A percentile compares a stretch with the other conserved stretches of the same genome.
phyloP scores from a whole-genome alignment of 805 yeast genomes.

The Barnettozyma botsteinii region DNA sequence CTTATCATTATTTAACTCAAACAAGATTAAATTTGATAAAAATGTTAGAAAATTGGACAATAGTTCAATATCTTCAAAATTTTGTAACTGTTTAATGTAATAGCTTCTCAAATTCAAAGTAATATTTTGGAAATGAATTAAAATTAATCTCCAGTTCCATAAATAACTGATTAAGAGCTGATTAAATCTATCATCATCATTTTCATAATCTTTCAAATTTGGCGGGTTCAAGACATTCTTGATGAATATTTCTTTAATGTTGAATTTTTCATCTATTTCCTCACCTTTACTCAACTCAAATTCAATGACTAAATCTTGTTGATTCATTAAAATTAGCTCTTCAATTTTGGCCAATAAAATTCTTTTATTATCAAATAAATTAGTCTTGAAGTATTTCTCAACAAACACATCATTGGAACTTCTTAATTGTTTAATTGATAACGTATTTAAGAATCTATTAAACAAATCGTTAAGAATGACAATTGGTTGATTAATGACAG shows the following conservation, averaged over 20 bases:
- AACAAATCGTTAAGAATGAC: constrained; percentile 33
- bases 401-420: constrained; percentile 34
- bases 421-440: constrained; percentile 30
- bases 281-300: constrained; percentile 42
- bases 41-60: constrained; percentile 46
- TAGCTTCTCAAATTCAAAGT: constrained; percentile 58
- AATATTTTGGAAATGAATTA: constrained; percentile 56
- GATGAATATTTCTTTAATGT: constrained; percentile 33
- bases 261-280: constrained; percentile 19
- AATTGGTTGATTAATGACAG: constrained; percentile 27
- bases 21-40: constrained; percentile 47
- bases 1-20: constrained; percentile 26
- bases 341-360: constrained; percentile 36
- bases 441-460: constrained; percentile 25
- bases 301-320: constrained; percentile 58
- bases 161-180: constrained; percentile 38
- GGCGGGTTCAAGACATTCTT: constrained; percentile 26
- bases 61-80: constrained; percentile 28
- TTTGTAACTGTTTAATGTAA: constrained; percentile 53
- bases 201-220: constrained; percentile 32
- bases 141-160: constrained; percentile 65
- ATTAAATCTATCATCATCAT: constrained; percentile 30
- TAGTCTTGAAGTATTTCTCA: constrained; percentile 22
- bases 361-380: constrained; percentile 38
- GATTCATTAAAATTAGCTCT: constrained; percentile 37